These are phyloP conservation scores for Odontarrhena argentea DNA, from an alignment of 345 rosid genomes.

Conservation along the genomic window DNA sequence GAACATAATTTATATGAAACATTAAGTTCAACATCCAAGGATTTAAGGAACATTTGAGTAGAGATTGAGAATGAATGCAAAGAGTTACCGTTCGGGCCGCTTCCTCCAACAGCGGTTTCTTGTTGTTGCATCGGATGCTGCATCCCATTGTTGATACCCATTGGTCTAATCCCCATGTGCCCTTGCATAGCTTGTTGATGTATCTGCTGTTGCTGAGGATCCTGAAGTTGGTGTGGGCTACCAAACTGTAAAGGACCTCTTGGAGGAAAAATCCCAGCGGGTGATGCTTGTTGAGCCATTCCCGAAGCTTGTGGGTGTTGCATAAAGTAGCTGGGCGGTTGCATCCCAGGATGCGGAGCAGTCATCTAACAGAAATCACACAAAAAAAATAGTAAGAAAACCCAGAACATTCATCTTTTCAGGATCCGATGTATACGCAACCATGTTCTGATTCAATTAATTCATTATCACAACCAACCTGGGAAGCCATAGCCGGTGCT, in stretches of 20 bases:
- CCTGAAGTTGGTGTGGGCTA: conserved; percentile 74
- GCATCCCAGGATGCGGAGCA: conserved; percentile 72
- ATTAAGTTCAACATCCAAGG: not conserved
- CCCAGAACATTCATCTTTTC: not conserved
- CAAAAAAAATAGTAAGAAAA: conserved; percentile 3
- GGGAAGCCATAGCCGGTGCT: conserved; percentile 63
- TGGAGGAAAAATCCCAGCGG: conserved; percentile 55
- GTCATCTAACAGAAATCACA: conserved; percentile 60
- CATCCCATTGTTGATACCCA: conserved; percentile 44
- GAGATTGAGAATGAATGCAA: not conserved
- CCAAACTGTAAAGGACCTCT: conserved; percentile 74
- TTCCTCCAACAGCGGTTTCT: conserved; percentile 55
- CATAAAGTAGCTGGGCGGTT: conserved; percentile 59
- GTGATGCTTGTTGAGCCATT: conserved; percentile 59
- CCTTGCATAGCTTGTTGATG: conserved; percentile 64
- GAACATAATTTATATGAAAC: not conserved
- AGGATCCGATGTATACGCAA: not conserved
- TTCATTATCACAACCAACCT: conserved; percentile 44
- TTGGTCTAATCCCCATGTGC: conserved; percentile 83
- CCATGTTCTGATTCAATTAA: not conserved
- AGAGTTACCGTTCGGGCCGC: conserved; percentile 38
- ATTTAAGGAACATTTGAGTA: not conserved
- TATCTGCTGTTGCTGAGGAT: conserved; percentile 50
- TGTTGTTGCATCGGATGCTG: conserved; percentile 59
- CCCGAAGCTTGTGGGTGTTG: conserved; percentile 75